Conservation (phyloP, 306 rosid genomes). For the Vigna radiata region DNA sequence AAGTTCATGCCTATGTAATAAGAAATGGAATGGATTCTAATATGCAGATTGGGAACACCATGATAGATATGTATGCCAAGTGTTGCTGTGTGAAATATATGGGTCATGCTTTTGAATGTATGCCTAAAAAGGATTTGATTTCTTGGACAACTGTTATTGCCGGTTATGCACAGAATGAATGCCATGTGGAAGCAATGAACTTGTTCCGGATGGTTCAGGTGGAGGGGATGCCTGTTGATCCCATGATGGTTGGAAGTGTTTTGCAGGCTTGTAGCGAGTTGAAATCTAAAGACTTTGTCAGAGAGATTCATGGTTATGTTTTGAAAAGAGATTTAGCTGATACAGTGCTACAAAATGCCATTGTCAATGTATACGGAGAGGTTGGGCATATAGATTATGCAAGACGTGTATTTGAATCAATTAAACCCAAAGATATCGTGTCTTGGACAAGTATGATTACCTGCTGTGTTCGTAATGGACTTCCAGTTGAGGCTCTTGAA, state of each 20-base stretch:
- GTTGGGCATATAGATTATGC: conserved; percentile 58
- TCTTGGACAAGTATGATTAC: conserved; percentile 87
- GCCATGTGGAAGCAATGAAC: conserved; percentile 54
- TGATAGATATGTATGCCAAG: conserved; percentile 75
- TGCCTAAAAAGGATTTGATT: conserved; percentile 60
- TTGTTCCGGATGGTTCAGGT: conserved; percentile 53
- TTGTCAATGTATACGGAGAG: conserved; percentile 66
- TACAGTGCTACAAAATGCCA: conserved; percentile 63
- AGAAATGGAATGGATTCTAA: conserved; percentile 64
- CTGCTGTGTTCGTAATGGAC: conserved; percentile 62
- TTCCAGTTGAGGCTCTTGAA: conserved; percentile 69
- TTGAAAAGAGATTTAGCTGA: conserved; percentile 62
- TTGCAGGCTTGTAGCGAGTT: conserved; percentile 60
- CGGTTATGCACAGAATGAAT: conserved; percentile 71
- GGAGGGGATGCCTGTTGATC: conserved; percentile 56
- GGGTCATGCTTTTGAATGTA: conserved; percentile 57
- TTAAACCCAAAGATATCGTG: conserved; percentile 66
- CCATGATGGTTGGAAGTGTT: conserved; percentile 77
- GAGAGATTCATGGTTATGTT: conserved; percentile 64
- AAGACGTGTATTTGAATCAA: conserved; percentile 52
- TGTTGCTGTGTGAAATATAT: conserved; percentile 61
- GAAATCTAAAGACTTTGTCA: conserved; percentile 51
- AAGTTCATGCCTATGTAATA: conserved; percentile 70
- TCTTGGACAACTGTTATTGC: conserved; percentile 80
- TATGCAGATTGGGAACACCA: conserved; percentile 67